phyloP scores from a whole-genome alignment of 371 early-diverging fungal genomes.

The Mucor plumbeus region DNA sequence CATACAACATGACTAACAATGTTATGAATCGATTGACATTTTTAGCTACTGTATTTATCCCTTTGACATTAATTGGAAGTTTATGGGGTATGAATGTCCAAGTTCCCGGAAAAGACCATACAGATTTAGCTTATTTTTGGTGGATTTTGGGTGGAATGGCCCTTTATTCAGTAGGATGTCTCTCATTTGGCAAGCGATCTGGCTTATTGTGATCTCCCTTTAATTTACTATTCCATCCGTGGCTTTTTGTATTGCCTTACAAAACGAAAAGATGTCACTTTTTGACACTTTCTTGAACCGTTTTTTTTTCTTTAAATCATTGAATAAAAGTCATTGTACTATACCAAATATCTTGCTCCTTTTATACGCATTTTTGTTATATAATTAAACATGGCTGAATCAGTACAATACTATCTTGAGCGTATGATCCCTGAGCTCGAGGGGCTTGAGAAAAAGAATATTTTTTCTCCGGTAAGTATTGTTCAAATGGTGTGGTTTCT shows the following conservation, averaged over 20 bases:
- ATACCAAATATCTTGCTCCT: not conserved
- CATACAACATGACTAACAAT: conserved; percentile 77
- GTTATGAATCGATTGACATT: conserved; percentile 86
- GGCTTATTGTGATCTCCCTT: conserved; percentile 18
- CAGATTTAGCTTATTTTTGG: conserved; percentile 72
- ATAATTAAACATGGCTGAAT: conserved; percentile 80
- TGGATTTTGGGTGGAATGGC: conserved; percentile 70
- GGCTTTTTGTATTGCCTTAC: conserved; percentile 1
- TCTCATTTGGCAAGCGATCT: conserved; percentile 37
- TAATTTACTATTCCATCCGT: not conserved
- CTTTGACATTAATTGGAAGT: conserved; percentile 85
- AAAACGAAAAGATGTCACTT: conserved; percentile 1
- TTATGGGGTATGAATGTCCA: conserved; percentile 66
- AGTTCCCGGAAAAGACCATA: conserved; percentile 72
- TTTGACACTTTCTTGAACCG: not conserved
- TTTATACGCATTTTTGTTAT: not conserved
- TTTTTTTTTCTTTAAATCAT: not conserved
- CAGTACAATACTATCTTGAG: conserved; percentile 89
- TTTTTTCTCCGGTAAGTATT: conserved; percentile 60
- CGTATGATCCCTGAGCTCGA: conserved; percentile 93
- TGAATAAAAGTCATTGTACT: not conserved
- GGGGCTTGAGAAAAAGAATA: conserved; percentile 79
- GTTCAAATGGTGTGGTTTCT: too few species aligned
- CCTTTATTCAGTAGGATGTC: conserved; percentile 27
- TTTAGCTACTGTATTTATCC: conserved; percentile 82